Evolutionary conservation across 306 rosid species (phyloP).

Genomic region (Prunus mume): DNA sequence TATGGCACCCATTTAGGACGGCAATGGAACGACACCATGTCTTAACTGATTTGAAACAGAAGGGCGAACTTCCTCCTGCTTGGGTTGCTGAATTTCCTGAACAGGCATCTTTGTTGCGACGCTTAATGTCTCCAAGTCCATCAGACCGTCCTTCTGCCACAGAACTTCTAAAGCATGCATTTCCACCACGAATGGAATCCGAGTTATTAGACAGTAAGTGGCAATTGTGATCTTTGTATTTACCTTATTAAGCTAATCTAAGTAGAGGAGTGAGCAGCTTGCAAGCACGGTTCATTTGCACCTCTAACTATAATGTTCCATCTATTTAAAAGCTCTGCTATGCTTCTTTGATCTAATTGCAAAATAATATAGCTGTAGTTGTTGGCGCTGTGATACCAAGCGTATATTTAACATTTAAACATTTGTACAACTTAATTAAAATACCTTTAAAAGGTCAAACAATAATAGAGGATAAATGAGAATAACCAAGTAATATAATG

Average conservation of each 20-base stretch:
- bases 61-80: conserved; percentile 64
- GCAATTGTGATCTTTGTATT: conserved; percentile 20
- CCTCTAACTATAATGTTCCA: not conserved
- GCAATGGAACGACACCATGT: conserved; percentile 84
- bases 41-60: conserved; percentile 77
- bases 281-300: not conserved
- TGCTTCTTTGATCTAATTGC: not conserved
- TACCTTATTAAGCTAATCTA: not conserved
- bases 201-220: conserved; percentile 85
- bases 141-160: conserved; percentile 91
- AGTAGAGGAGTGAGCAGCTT: not conserved
- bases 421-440: not conserved
- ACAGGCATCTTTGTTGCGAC: conserved; percentile 64
- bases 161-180: conserved; percentile 67
- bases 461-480: not conserved
- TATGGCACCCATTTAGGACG: conserved; percentile 97
- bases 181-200: conserved; percentile 93
- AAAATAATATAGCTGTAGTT: not conserved
- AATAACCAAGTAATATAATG: not conserved
- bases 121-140: conserved; percentile 82
- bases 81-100: conserved; percentile 87
- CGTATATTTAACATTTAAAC: not conserved
- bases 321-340: not conserved
- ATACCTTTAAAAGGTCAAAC: not conserved
- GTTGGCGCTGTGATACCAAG: not conserved